Evolutionary conservation across 2,329 filamentous ascomycete species (phyloP), one percentile per base, ranked within the genome.

Genomic region (Claviceps spartinae): DNA sequence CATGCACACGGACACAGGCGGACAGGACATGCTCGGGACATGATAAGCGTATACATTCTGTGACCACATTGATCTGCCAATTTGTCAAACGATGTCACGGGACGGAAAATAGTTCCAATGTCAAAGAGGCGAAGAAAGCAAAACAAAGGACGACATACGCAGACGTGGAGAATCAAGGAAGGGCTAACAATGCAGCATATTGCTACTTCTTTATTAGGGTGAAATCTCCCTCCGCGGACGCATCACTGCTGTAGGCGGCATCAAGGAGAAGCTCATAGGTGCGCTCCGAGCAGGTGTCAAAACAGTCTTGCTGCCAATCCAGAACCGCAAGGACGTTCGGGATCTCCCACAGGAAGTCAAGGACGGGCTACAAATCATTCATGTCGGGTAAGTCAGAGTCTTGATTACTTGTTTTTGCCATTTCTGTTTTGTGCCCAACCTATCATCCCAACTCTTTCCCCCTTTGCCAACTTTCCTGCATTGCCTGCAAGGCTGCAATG

Each of bases 241-340:
- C 57, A 86, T 98, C 52, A 88, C 93, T 69, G 88, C 91, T 26
- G 93, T 98, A 38, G 93, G 93, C 50, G 93, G 93, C 18, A 97
- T 98, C 72, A 96, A 97, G 71, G 91, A 98, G 79, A 98, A 98
- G 69, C 76, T 97, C 50, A 97, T 98, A 63, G 93, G 93, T 22
- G 93, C 93, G 8, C 75, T 94, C 63, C 79, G 91, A 52, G 93
- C 93, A 2, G 93, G 93, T 30, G 91, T 98, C 55, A 95, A 95
- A 76, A 91, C 88, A 36, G 91, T 98, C 7, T 67, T 98, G 54
- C 73, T 98, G 7, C 93, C 93, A 3, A 79, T 84, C 36, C 85
- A 87, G 59, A 98, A 98, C 66, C 79, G 83, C 57, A 97, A 97
- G 70, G 93, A 98, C 65, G 85, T 86, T 54, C 86, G 86, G 67